phyloP scores from a whole-genome alignment of 257 asterid genomes.

The Scutellaria minor region DNA sequence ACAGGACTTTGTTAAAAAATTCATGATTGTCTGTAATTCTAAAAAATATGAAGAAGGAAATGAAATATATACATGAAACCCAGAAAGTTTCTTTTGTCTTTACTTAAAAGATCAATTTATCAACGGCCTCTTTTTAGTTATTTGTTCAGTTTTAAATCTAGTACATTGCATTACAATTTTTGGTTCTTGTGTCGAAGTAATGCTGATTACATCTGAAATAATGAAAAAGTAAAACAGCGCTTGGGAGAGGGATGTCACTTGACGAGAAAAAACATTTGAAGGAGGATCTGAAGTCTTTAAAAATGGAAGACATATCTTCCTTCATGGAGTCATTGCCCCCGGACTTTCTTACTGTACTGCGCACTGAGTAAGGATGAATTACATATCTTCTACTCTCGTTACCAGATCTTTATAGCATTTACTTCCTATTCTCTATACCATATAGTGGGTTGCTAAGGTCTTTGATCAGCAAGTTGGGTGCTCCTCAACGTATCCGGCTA shows the following conservation, averaged over 20 bases:
- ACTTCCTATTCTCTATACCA: slow-evolving; percentile 5
- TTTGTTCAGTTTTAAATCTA: slow-evolving; percentile 18
- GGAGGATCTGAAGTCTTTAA: slow-evolving; percentile 75
- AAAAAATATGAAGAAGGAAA: neutral
- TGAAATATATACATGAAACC: slow-evolving; percentile 10
- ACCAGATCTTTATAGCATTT: slow-evolving; percentile 3
- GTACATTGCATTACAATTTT: neutral
- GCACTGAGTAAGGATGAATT: slow-evolving; percentile 71
- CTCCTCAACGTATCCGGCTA: slow-evolving; percentile 70
- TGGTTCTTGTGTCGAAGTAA: slow-evolving; percentile 24
- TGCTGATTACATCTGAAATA: slow-evolving; percentile 24
- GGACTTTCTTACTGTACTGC: slow-evolving; percentile 75
- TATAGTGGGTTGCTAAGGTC: slow-evolving; percentile 85
- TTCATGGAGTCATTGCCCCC: slow-evolving; percentile 92
- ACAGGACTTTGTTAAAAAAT: neutral
- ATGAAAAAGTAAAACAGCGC: slow-evolving; percentile 63
- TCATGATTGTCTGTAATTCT: neutral
- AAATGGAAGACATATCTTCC: slow-evolving; percentile 89
- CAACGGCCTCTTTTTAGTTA: neutral
- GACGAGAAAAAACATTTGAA: slow-evolving; percentile 69
- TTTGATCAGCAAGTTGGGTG: slow-evolving; percentile 86
- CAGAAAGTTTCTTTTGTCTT: neutral
- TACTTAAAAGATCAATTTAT: neutral
- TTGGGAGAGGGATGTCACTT: slow-evolving; percentile 76
- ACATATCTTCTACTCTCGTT: slow-evolving; percentile 2